Percentiles rank a stretch among this genome's conserved stretches.
Evolutionary conservation across 164 flowering plant genomes (phyloP).

Genomic region (Aristolochia contorta): DNA sequence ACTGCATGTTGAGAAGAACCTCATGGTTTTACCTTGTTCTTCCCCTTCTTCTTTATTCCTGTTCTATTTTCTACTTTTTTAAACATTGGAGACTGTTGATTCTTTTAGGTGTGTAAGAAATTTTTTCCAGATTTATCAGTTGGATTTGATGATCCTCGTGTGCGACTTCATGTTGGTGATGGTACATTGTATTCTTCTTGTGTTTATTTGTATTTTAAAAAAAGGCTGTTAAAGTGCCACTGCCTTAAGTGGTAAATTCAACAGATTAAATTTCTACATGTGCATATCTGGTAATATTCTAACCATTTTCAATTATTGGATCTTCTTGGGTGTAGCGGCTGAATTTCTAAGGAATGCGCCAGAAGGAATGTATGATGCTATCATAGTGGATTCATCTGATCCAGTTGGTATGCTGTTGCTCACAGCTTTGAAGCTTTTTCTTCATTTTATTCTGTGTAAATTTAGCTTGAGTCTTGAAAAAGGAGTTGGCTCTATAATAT

Average conservation of each 20-base stretch:
- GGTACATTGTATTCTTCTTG: slow-evolving; percentile 35
- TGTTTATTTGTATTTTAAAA: not conserved
- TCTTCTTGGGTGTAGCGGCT: slow-evolving; percentile 30
- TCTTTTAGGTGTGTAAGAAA: slow-evolving; percentile 49
- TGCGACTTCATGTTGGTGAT: slow-evolving; percentile 84
- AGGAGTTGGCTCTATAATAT: too few species aligned
- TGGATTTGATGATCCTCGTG: slow-evolving; percentile 98
- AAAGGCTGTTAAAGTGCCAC: too few species aligned
- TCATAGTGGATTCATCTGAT: slow-evolving; percentile 96
- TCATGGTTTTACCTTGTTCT: too few species aligned
- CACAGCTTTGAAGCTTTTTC: too few species aligned
- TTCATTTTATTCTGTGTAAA: too few species aligned
- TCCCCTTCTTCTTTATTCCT: too few species aligned
- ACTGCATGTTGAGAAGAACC: too few species aligned
- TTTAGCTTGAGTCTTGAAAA: too few species aligned
- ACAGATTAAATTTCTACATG: too few species aligned
- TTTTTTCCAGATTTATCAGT: slow-evolving; percentile 74
- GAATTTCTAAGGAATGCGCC: slow-evolving; percentile 57
- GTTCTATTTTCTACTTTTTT: not conserved
- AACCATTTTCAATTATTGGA: not conserved
- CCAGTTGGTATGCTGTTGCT: slow-evolving; percentile 77
- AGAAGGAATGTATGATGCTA: slow-evolving; percentile 82
- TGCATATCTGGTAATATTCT: not conserved
- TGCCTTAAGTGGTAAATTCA: not conserved
- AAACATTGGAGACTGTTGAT: not conserved